Evolutionary conservation across 2,329 filamentous ascomycete species (phyloP).

Genomic region (Drechslerella stenobrocha): DNA sequence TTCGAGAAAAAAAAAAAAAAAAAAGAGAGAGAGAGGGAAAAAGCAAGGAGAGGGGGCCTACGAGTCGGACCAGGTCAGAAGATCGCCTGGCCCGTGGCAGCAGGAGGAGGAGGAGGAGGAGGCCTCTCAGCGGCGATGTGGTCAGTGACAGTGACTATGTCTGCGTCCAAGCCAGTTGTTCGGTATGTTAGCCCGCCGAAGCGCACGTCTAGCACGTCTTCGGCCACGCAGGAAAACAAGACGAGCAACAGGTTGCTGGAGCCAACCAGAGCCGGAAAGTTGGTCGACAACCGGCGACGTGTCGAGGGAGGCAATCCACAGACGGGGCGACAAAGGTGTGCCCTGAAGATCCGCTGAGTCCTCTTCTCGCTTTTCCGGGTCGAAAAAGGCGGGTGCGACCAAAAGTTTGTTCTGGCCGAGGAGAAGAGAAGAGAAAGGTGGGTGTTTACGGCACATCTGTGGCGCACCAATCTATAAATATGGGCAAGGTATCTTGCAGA

Average conservation of each 20-base stretch:
- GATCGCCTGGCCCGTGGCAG: conserved; percentile 18
- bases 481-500: conserved; percentile 46
- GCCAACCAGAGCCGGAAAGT: conserved; percentile 45
- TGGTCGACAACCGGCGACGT: conserved; percentile 22
- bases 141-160: conserved; percentile 18
- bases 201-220: conserved; percentile 44
- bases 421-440: conserved; percentile 32
- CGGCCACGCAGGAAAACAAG: conserved; percentile 25
- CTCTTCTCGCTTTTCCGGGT: conserved; percentile 10
- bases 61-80: conserved; percentile 31
- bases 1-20: conserved; percentile 17
- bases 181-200: conserved; percentile 21
- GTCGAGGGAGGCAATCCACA: conserved; percentile 44
- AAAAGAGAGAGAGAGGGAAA: conserved; percentile 14
- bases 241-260: conserved; percentile 23
- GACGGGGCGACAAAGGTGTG: conserved; percentile 28
- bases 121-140: conserved; percentile 21
- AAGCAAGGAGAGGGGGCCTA: conserved; percentile 20
- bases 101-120: too few species aligned
- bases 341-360: conserved; percentile 36
- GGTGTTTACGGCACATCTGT: conserved; percentile 47
- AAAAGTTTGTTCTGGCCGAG: conserved; percentile 25
- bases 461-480: conserved; percentile 49
- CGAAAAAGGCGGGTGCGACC: conserved; percentile 25
- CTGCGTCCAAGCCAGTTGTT: conserved; percentile 44